A percentile compares a stretch with the other conserved stretches of the same genome.
phyloP scores from a whole-genome alignment of 2,329 filamentous ascomycete species.

The Fusarium sambucinum region DNA sequence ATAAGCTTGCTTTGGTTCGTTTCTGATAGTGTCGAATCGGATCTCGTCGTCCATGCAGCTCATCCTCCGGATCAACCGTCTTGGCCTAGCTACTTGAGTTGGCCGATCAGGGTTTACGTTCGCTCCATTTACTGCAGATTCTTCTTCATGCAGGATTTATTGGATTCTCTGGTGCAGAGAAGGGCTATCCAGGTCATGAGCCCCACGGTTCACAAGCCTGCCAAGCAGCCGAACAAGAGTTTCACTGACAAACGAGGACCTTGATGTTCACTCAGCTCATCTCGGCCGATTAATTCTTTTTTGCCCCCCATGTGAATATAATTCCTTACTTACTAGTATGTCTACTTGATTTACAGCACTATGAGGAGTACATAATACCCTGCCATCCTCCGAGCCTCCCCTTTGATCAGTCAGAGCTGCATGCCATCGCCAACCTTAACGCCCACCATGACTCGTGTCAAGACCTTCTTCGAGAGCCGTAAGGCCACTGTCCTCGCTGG shows the following conservation, averaged over 20 bases:
- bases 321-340: neutral
- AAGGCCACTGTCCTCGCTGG: slow-evolving; percentile 16
- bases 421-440: neutral
- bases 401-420: neutral
- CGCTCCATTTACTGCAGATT: neutral
- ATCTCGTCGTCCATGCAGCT: neutral
- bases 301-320: slow-evolving; percentile 17
- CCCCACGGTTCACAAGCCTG: slow-evolving; percentile 21
- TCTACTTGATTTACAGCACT: neutral
- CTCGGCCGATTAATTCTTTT: neutral
- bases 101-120: neutral
- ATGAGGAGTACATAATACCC: slow-evolving; percentile 19
- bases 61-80: neutral
- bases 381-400: neutral
- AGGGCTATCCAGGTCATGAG: slow-evolving; percentile 21
- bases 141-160: neutral
- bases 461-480: slow-evolving; percentile 24
- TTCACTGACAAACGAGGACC: slow-evolving; percentile 40
- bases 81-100: neutral
- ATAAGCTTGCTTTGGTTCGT: slow-evolving; percentile 14
- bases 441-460: slow-evolving; percentile 33
- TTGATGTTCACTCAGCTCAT: slow-evolving; percentile 27
- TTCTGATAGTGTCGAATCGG: slow-evolving; percentile 13
- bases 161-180: neutral
- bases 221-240: slow-evolving; percentile 2